A percentile compares a stretch with the other conserved stretches of the same genome.
These are phyloP conservation scores for Aethionema arabicum DNA, from an alignment of 345 rosid genomes.

Conservation along the genomic window DNA sequence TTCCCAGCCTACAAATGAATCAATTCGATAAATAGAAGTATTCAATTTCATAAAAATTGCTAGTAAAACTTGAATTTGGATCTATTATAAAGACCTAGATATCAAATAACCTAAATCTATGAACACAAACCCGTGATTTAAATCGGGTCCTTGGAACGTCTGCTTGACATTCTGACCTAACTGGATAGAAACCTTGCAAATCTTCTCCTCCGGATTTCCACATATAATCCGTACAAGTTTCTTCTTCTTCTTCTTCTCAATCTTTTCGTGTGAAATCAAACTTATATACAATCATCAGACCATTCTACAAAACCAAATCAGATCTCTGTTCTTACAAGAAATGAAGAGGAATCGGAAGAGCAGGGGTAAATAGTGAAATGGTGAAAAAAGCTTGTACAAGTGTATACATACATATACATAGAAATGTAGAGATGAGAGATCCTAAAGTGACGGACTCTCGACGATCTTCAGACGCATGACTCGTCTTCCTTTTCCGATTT, in stretches of 20 bases:
- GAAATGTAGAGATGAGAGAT: conserved; percentile 28
- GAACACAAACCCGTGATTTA: conserved; percentile 55
- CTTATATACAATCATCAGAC: conserved; percentile 11
- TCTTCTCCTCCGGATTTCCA: conserved; percentile 58
- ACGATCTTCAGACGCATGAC: conserved; percentile 16
- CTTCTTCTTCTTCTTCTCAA: conserved; percentile 27
- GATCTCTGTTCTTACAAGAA: neutral
- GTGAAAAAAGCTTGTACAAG: neutral
- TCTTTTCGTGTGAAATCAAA: conserved; percentile 6
- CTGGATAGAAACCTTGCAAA: conserved; percentile 69
- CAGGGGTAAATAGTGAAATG: neutral
- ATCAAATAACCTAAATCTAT: neutral
- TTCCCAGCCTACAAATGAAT: conserved; percentile 62
- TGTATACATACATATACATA: neutral
- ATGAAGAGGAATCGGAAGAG: neutral
- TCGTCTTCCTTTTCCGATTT: neutral
- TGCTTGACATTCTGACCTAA: conserved; percentile 63
- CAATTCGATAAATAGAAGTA: neutral
- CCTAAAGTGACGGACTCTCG: conserved; percentile 30
- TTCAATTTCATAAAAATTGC: neutral
- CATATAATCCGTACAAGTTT: conserved; percentile 43
- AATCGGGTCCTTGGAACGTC: conserved; percentile 75
- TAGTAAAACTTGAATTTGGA: neutral
- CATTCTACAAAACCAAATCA: conserved; percentile 3
- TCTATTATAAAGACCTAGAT: too few species aligned